These are phyloP conservation scores for Wickerhamomyces hampshirensis DNA, from an alignment of 805 yeast species.

Conservation along the genomic window DNA sequence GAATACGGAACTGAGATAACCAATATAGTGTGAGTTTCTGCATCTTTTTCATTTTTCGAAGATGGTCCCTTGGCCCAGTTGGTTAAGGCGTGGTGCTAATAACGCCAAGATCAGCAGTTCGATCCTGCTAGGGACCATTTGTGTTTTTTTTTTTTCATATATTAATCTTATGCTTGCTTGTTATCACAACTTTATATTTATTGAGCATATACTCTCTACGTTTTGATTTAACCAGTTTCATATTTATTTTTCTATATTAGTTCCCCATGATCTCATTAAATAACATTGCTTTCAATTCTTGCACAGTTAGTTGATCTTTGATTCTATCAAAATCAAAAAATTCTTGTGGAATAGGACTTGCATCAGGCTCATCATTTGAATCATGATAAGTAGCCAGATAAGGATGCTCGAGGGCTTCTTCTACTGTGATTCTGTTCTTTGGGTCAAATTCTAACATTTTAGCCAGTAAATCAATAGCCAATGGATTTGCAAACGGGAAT, in stretches of 20 bases:
- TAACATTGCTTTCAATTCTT: conserved; percentile 72
- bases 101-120: conserved; percentile 69
- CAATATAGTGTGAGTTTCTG: too few species aligned
- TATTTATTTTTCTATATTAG: too few species aligned
- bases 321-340: conserved; percentile 85
- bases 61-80: conserved; percentile 9
- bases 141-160: conserved; percentile 4
- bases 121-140: conserved; percentile 81
- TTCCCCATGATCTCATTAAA: conserved; percentile 87
- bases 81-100: conserved; percentile 8
- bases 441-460: conserved; percentile 83
- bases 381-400: conserved; percentile 87
- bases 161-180: too few species aligned
- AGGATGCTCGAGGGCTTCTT: conserved; percentile 81
- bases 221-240: too few species aligned
- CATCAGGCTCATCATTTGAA: conserved; percentile 87
- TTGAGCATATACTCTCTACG: too few species aligned
- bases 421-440: conserved; percentile 73
- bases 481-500: conserved; percentile 53
- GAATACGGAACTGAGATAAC: neutral
- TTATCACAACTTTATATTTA: too few species aligned
- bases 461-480: conserved; percentile 62
- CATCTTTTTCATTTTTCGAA: neutral
- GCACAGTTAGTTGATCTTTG: conserved; percentile 72
- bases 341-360: conserved; percentile 76